Evolutionary conservation across 306 rosid genomes (phyloP).

Genomic region (Ceratonia siliqua): DNA sequence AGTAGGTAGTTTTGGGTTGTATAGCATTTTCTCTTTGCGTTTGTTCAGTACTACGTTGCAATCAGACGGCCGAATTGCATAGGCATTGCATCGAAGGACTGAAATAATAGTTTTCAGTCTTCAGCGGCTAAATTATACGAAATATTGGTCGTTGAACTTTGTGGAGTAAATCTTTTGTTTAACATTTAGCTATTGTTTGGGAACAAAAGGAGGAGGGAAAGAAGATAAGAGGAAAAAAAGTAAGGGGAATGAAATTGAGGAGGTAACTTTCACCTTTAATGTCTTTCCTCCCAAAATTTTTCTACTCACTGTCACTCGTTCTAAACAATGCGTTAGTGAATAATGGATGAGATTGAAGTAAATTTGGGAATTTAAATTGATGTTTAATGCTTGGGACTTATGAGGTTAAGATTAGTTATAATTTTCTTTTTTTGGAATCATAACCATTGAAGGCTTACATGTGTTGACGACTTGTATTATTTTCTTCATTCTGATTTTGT

Average conservation of each 20-base stretch:
- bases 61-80: slow-evolving; percentile 2
- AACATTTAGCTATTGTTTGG: neutral
- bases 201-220: neutral
- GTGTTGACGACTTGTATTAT: neutral
- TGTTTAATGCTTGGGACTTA: neutral
- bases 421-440: neutral
- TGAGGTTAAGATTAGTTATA: neutral
- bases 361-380: neutral
- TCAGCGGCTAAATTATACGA: neutral
- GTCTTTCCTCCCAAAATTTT: neutral
- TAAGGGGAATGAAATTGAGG: slow-evolving; percentile 5
- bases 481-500: slow-evolving; percentile 11
- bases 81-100: slow-evolving; percentile 8
- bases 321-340: neutral
- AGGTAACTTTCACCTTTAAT: neutral
- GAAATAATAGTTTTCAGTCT: neutral
- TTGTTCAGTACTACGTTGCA: neutral
- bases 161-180: neutral
- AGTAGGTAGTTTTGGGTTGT: neutral
- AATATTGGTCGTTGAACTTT: slow-evolving; percentile 1
- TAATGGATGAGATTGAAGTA: slow-evolving; percentile 23
- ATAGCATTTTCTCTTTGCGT: neutral
- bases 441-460: slow-evolving; percentile 7
- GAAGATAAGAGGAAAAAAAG: neutral
- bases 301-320: neutral